phyloP scores from a whole-genome alignment of 1,284 basidiomycete genomes.

The Fomitopsis schrenkii region DNA sequence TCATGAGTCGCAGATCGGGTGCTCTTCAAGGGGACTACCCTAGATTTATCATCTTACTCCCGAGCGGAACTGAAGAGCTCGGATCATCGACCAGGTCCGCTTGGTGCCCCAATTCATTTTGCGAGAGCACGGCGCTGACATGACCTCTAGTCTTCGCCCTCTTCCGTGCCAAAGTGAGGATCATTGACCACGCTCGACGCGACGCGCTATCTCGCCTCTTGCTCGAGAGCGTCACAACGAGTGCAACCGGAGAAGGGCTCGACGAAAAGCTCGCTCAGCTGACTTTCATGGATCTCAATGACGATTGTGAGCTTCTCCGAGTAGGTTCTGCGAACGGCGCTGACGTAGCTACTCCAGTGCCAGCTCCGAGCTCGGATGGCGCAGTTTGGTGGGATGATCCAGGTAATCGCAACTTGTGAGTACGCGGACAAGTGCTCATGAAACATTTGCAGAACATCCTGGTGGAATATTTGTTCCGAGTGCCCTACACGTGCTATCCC shows the following conservation, averaged over 20 bases:
- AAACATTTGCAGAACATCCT: constrained; percentile 45
- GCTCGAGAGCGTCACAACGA: constrained; percentile 56
- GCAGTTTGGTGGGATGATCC: constrained; percentile 72
- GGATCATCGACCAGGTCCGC: constrained; percentile 87
- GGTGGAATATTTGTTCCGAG: constrained; percentile 56
- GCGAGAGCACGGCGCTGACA: neutral
- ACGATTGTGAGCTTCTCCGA: constrained; percentile 35
- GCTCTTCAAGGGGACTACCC: constrained; percentile 69
- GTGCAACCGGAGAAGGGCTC: constrained; percentile 58
- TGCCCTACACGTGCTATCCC: constrained; percentile 32
- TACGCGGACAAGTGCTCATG: neutral
- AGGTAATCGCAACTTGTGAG: constrained; percentile 37
- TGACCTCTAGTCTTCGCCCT: constrained; percentile 70
- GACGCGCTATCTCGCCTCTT: constrained; percentile 67
- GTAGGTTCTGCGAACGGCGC: constrained; percentile 16
- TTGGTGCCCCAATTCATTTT: neutral
- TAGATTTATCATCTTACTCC: constrained; percentile 65
- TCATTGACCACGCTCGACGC: constrained; percentile 76
- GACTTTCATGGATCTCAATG: constrained; percentile 31
- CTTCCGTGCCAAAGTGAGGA: constrained; percentile 74
- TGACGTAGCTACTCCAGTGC: constrained; percentile 46
- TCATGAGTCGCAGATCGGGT: constrained; percentile 73
- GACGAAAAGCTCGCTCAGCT: constrained; percentile 66
- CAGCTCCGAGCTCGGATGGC: constrained; percentile 75
- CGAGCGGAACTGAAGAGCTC: constrained; percentile 84